Percentiles rank a stretch among this genome's conserved stretches.
Conservation (phyloP, 495 filamentous ascomycete species). For the Penicillium diatomitis region DNA sequence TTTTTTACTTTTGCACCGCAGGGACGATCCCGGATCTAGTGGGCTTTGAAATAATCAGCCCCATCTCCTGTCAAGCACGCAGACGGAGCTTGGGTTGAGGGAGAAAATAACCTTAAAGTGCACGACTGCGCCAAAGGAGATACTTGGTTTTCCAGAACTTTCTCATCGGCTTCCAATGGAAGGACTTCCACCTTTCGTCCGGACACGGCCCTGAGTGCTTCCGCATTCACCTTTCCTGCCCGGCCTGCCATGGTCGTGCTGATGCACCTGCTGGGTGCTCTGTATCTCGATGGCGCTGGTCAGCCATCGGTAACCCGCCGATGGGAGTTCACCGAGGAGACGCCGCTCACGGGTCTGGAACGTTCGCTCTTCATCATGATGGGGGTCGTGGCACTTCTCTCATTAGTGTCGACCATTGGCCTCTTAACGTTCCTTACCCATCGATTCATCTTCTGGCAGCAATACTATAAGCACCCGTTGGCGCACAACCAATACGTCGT, state of each 20-base stretch:
- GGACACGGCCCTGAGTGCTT: neutral
- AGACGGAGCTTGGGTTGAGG: no score
- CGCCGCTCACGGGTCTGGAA: slow-evolving; percentile 11
- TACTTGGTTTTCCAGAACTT: no score
- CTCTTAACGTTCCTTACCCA: slow-evolving; percentile 48
- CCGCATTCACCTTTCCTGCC: neutral
- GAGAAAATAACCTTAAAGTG: no score
- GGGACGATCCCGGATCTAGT: no score
- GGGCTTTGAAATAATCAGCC: no score
- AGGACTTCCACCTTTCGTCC: neutral
- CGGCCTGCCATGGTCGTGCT: slow-evolving; percentile 6
- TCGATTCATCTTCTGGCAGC: slow-evolving; percentile 48
- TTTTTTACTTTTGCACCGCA: no score
- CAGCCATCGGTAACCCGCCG: slow-evolving; percentile 9
- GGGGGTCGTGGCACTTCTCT: slow-evolving; percentile 45
- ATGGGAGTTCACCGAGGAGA: slow-evolving; percentile 16
- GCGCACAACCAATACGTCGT: slow-evolving; percentile 60
- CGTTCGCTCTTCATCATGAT: slow-evolving; percentile 45
- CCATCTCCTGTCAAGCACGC: no score
- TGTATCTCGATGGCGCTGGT: slow-evolving; percentile 1
- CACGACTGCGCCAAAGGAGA: no score
- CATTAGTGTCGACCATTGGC: slow-evolving; percentile 43
- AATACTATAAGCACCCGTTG: slow-evolving; percentile 33
- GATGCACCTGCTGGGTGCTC: slow-evolving; percentile 10
- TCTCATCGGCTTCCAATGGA: no score